Base-by-base conservation (phyloP, 208 protist genomes). In the Leishmania amazonensis region DNA sequence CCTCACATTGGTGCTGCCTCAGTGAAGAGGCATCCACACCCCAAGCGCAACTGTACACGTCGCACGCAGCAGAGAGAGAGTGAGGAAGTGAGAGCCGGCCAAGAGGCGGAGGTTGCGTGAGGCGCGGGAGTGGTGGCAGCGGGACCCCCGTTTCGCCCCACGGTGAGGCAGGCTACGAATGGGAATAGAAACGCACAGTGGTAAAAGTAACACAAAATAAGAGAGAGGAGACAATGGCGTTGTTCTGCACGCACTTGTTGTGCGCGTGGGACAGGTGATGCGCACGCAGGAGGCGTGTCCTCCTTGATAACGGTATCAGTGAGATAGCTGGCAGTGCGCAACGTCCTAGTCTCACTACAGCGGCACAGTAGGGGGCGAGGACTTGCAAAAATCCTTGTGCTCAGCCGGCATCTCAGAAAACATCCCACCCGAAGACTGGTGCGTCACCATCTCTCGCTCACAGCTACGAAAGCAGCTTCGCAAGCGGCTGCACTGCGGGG, bases 401-500 rank as follows among this genome's bases (percentile, higher is more conserved):
- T 24, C 71, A 19, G n/a, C 42, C 2, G 71, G 19, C n/a, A 19
- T 45, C 42, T 58, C 71, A 19, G 47, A 31, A 13, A 54, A 42
- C 28, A 3, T 19, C 11, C n/a, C 71, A 38, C 28, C 45, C 28
- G 42, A 47, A 6, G 47, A 8, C 24, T 38, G 17, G 28, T 38
- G 28, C 45, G 38, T 28, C 7, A 40, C 8, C 47, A 53, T 5
- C 47, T 75, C 45, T 19, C 24, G 5, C 35, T 17, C 71, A 47
- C 75, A 68, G 54, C 38, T 35, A n/a, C 81, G 58, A 42, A 77
- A 67, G 60, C 60, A 2, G 57, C 60, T 38, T 38, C 31, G 60
- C 24, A 38, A 71, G 57, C n/a, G 53, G 68, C 77, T 81, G 51
- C 53, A 62, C 51, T 47, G 6, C 49, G 82, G 71, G 8, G 77